Evolutionary conservation across 495 filamentous ascomycete genomes (phyloP).

Genomic region (Penicillium canescens): DNA sequence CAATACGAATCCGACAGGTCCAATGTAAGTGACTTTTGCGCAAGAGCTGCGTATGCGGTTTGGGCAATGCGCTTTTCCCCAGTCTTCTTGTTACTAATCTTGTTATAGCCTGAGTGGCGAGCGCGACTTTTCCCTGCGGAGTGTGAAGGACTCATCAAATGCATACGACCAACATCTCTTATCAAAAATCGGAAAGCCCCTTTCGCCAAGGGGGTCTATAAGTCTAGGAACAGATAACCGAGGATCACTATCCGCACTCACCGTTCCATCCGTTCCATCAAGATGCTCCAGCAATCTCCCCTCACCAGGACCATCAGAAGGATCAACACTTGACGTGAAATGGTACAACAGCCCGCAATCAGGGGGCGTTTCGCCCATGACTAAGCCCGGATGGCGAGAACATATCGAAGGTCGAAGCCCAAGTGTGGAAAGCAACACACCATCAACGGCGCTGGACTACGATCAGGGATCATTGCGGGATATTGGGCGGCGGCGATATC

Average conservation of each 20-base stretch:
- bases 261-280: conserved; percentile 44
- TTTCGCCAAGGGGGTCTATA: conserved; percentile 58
- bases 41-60: conserved; percentile 3
- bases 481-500: conserved; percentile 33
- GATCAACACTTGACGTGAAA: conserved; percentile 40
- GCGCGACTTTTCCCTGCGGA: conserved; percentile 54
- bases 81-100: conserved; percentile 10
- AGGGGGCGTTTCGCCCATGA: conserved; percentile 46
- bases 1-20: conserved; percentile 37
- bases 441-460: conserved; percentile 45
- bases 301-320: conserved; percentile 46
- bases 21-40: conserved; percentile 41
- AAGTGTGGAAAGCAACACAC: conserved; percentile 49
- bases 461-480: conserved; percentile 38
- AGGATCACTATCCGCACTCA: conserved; percentile 49
- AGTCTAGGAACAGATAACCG: conserved; percentile 54
- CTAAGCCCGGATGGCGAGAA: conserved; percentile 43
- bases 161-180: conserved; percentile 79
- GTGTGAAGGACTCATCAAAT: conserved; percentile 62
- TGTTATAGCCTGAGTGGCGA: conserved; percentile 58
- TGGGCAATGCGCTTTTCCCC: neutral
- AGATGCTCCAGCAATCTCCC: conserved; percentile 41
- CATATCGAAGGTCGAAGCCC: conserved; percentile 51
- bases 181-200: conserved; percentile 69
- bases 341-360: conserved; percentile 47